Percentiles rank a stretch among this genome's conserved stretches.
Conservation (phyloP, 768 basidiomycete species). For the Tricholomella constricta region DNA sequence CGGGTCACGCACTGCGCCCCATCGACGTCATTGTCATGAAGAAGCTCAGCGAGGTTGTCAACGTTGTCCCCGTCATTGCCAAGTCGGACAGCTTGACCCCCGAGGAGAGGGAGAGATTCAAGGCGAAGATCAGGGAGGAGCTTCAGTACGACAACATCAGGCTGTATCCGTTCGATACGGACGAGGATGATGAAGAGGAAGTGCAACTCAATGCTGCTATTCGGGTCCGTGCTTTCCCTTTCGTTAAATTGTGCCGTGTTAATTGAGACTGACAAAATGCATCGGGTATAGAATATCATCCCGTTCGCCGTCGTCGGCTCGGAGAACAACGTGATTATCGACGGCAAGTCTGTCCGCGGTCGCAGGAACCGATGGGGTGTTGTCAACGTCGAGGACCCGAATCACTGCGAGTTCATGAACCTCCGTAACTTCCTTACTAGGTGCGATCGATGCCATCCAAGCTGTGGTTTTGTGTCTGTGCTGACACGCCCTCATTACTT, state of each 20-base stretch:
- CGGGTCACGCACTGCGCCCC: conserved; percentile 94
- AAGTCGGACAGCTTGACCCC: conserved; percentile 94
- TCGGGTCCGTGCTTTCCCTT: conserved; percentile 54
- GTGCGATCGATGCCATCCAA: conserved; percentile 44
- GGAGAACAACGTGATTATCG: conserved; percentile 92
- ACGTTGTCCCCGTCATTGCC: conserved; percentile 99
- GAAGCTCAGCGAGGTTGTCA: conserved; percentile 98
- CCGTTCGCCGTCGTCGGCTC: conserved; percentile 99
- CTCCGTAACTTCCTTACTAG: conserved; percentile 95
- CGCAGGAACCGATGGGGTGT: conserved; percentile 99
- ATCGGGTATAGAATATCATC: conserved; percentile 70
- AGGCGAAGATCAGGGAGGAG: conserved; percentile 95
- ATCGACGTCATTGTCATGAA: conserved; percentile 99
- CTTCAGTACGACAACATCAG: conserved; percentile 89
- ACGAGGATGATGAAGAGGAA: conserved; percentile 94
- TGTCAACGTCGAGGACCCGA: conserved; percentile 95
- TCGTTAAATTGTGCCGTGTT: not conserved
- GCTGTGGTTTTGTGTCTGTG: not conserved
- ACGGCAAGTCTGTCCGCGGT: conserved; percentile 92
- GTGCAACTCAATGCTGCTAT: conserved; percentile 87
- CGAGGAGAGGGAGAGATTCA: conserved; percentile 92
- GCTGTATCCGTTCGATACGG: conserved; percentile 95
- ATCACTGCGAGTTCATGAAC: conserved; percentile 98
- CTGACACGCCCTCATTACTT: not conserved
- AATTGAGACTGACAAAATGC: not conserved